A percentile compares a stretch with the other conserved stretches of the same genome.
These are phyloP conservation scores for Sporisorium scitamineum DNA, from an alignment of 1,284 basidiomycete species.

Conservation along the genomic window DNA sequence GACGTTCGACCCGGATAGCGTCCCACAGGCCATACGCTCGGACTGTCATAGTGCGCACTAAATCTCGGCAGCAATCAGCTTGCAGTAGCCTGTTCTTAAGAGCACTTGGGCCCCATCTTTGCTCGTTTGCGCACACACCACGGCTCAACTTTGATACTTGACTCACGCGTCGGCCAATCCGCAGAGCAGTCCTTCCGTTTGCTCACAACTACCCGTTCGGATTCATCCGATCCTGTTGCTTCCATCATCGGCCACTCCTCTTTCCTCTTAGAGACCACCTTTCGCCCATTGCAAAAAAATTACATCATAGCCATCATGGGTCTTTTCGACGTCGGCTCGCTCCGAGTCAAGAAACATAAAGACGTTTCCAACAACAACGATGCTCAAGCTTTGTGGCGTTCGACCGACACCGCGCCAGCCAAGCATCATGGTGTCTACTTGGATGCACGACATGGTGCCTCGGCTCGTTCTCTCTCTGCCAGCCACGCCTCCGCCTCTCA, in stretches of 20 bases:
- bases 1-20: not conserved
- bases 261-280: not conserved
- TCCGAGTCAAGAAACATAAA: conserved; percentile 33
- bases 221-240: not conserved
- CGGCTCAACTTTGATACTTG: not conserved
- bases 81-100: not conserved
- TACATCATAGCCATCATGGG: conserved; percentile 23
- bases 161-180: not conserved
- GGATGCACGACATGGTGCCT: conserved; percentile 19
- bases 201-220: not conserved
- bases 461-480: conserved; percentile 36
- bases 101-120: not conserved
- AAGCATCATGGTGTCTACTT: conserved; percentile 27
- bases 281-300: not conserved
- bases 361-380: conserved; percentile 13
- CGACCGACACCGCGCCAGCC: conserved; percentile 21
- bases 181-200: no score
- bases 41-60: not conserved
- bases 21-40: not conserved
- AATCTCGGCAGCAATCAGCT: not conserved
- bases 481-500: conserved; percentile 14
- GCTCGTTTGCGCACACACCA: not conserved
- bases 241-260: not conserved
- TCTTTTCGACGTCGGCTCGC: conserved; percentile 48
- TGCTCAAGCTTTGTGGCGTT: conserved; percentile 12